Evolutionary conservation across 2,329 filamentous ascomycete species (phyloP), one percentile per base, ranked within the genome.

Genomic region (Aschersonia sp.): DNA sequence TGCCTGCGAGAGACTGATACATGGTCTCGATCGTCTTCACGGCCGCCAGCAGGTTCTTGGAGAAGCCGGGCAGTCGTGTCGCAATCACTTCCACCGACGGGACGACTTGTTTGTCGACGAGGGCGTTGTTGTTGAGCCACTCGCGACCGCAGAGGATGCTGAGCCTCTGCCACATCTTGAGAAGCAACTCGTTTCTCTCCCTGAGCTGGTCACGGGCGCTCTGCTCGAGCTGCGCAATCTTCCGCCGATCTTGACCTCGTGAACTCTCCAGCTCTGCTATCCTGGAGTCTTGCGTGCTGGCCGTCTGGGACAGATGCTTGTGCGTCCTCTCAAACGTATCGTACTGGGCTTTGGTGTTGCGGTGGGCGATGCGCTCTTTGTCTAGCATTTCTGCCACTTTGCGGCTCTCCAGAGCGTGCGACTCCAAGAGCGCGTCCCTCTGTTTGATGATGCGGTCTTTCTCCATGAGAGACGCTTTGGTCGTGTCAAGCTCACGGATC

Each of bases 381-480:
- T 97, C 91, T 10, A 97, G 80, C 47, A 95, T 74, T 54, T 97
- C 91, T 1, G 82, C 81, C 9, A 97, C 71, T 57, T 89, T 89
- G 51, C 86, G 80, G 47, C 81, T 84, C 62, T 98, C 92, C 29
- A 97, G 75, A 3, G 84, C 87, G 58, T 92, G 86, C 30, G 82
- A 87, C 64, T 98, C 92, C 7, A 98, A 78, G 4, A 97, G 74
- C 3, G 81, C 75, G 60, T 97, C 92, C 10, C 91, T 86, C 62
- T 91, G 87, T 58, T 89, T 88, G 59, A 98, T 82, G 55, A 94
- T 75, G 47, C 84, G 82, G 53, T 97, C 89, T 63, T 94, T 96
- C 61, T 97, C 89, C n/a, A 83, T 78, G 31, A 95, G 68, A 9
- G 86, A 78, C 9, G 80, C 78, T 61, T 85, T 88, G 12, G 84